Conservation (phyloP, 768 basidiomycete species). For the Lactarius evosmus region DNA sequence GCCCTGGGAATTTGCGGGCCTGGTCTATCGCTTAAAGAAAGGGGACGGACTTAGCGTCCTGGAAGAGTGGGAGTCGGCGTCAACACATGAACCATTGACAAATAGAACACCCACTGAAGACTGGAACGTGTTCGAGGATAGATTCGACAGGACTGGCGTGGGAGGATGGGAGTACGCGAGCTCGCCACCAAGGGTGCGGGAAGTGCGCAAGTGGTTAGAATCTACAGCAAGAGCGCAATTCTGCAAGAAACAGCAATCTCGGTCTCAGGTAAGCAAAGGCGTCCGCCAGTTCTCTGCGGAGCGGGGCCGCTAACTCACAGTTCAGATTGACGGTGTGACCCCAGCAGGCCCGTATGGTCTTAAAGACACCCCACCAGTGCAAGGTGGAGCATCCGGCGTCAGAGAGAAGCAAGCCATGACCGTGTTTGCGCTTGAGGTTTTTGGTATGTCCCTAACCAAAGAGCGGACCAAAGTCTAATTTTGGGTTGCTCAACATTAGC, state of each 20-base stretch:
- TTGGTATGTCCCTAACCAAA: constrained; percentile 49
- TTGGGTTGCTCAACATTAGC: constrained; percentile 4
- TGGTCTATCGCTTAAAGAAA: constrained; percentile 68
- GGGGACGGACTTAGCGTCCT: constrained; percentile 54
- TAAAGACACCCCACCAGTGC: constrained; percentile 51
- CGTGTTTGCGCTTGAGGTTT: constrained; percentile 77
- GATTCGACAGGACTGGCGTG: constrained; percentile 36
- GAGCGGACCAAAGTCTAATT: background rate
- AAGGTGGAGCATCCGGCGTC: constrained; percentile 35
- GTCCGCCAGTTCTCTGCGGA: background rate
- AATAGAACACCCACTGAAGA: background rate
- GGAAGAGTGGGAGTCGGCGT: constrained; percentile 51
- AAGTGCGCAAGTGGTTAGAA: constrained; percentile 55
- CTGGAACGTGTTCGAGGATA: constrained; percentile 17
- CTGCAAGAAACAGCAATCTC: constrained; percentile 31
- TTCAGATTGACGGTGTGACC: constrained; percentile 69
- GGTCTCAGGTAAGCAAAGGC: constrained; percentile 50
- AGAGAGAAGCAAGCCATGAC: constrained; percentile 73
- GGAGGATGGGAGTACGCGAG: constrained; percentile 82
- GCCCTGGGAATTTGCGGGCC: constrained; percentile 76
- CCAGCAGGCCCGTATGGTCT: constrained; percentile 69
- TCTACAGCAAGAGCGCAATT: constrained; percentile 31
- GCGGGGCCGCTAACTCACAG: constrained; percentile 6
- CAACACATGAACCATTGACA: background rate
- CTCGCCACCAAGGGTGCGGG: constrained; percentile 57